Evolutionary conservation across 2,329 filamentous ascomycete genomes (phyloP), one percentile per base, ranked within the genome.

Genomic region (Monosporascus ibericus): DNA sequence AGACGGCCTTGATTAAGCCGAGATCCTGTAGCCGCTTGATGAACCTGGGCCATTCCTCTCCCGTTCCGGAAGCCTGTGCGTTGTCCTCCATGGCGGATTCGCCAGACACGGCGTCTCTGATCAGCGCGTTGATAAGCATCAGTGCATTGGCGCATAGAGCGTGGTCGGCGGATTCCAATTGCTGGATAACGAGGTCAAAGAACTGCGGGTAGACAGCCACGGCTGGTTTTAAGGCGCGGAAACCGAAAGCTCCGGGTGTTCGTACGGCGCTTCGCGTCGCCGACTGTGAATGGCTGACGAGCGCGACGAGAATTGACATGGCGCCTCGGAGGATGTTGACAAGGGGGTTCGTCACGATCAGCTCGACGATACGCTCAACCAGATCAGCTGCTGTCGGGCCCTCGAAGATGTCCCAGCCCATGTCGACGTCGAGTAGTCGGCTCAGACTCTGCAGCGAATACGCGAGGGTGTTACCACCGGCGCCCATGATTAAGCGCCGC

Each of bases 271-370:
- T 67, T 47, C 70, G 65, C 11, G 71, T 64, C 42, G 75, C 72
- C 11, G 79, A 81, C 65, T 90, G 85, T 27, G 91, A 90, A 70
- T 95, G 88, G 57, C 90, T 87, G 49, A 99, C 92, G 52, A 97
- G 86, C 14, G 92, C 90, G 47, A 96, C 92, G 52, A 99, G 81
- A 56, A 99, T 95, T 47, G 91, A 92, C 88, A 99, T 96, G 65
- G 92, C 92, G 63, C 94, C 94, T 58, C 94, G 85, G 55, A 99
- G 83, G 66, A 97, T 96, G 69, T 99, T 99, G 71, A 99, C 94
- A 55, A 99, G 81, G 24, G 92, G 94, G 68, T 97, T 94, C 34
- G 85, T 92, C 62, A 97, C 92, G 57, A 97, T 90, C 49, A 99
- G 79, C 69, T 96, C 88, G 62, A 97, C 92, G 55, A 96, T 84